Conservation (phyloP, 352 stramenopile genomes). For the Globisporangium camurandrum region DNA sequence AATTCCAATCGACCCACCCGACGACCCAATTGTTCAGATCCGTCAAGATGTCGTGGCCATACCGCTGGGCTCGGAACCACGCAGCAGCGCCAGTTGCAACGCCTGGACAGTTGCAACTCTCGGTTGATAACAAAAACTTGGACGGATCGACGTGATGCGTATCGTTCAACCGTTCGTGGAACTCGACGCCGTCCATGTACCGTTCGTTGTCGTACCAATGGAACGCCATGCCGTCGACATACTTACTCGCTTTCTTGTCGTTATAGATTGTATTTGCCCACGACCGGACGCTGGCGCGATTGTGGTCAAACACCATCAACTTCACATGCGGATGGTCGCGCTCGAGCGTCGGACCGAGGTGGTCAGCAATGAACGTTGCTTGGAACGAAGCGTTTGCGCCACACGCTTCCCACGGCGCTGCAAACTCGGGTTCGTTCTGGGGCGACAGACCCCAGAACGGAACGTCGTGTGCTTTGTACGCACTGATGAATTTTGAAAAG, state of each 20-base stretch:
- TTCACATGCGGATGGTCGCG: slow-evolving; percentile 84
- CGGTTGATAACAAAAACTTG: slow-evolving; percentile 58
- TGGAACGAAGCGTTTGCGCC: slow-evolving; percentile 44
- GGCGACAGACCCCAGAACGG: slow-evolving; percentile 85
- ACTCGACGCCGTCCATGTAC: slow-evolving; percentile 65
- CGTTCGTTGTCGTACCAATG: slow-evolving; percentile 82
- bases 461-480: slow-evolving; percentile 82
- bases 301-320: slow-evolving; percentile 91
- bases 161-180: slow-evolving; percentile 66
- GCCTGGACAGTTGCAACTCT: slow-evolving; percentile 72
- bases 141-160: slow-evolving; percentile 57
- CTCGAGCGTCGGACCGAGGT: slow-evolving; percentile 75
- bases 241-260: slow-evolving; percentile 50
- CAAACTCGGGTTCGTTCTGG: slow-evolving; percentile 88
- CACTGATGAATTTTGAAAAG: slow-evolving; percentile 89
- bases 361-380: slow-evolving; percentile 75
- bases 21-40: slow-evolving; percentile 85
- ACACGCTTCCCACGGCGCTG: slow-evolving; percentile 68
- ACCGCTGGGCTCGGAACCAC: slow-evolving; percentile 83
- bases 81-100: slow-evolving; percentile 45
- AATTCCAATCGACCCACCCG: slow-evolving; percentile 92
- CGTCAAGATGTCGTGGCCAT: slow-evolving; percentile 87
- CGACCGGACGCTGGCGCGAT: slow-evolving; percentile 64
- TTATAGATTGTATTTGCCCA: slow-evolving; percentile 74
- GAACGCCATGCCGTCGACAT: slow-evolving; percentile 87